These are phyloP conservation scores for Prunus campanulata DNA, from an alignment of 306 rosid genomes.

Conservation along the genomic window DNA sequence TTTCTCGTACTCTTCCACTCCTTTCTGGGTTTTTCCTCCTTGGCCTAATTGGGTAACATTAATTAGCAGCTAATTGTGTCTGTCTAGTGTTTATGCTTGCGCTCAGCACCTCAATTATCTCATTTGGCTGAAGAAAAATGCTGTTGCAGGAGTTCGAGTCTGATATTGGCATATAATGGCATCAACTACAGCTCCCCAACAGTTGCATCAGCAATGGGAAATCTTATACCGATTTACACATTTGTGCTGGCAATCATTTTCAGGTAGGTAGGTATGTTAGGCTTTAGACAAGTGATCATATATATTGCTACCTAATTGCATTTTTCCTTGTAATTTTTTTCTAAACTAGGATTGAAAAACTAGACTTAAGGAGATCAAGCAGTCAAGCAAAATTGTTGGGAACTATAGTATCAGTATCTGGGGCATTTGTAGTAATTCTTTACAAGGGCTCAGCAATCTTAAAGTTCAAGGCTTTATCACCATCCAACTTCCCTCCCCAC, in stretches of 20 bases:
- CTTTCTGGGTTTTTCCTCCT: background rate
- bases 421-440: slow-evolving; percentile 13
- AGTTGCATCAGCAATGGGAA: slow-evolving; percentile 21
- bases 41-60: slow-evolving; percentile 11
- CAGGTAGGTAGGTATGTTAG: background rate
- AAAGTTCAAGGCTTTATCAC: background rate
- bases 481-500: background rate
- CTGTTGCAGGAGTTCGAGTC: slow-evolving; percentile 5
- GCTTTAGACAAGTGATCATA: background rate
- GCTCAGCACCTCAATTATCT: no score
- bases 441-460: slow-evolving; percentile 16
- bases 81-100: no score
- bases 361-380: background rate
- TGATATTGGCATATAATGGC: slow-evolving; percentile 7
- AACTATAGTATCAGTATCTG: slow-evolving; percentile 9
- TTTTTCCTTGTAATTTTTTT: background rate
- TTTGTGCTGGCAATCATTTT: slow-evolving; percentile 14
- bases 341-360: slow-evolving; percentile 8
- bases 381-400: slow-evolving; percentile 16
- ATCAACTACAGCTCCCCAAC: slow-evolving; percentile 25
- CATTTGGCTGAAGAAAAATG: no score
- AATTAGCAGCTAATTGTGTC: background rate
- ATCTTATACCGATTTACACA: slow-evolving; percentile 12
- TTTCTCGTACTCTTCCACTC: background rate
- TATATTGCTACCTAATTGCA: background rate